These are phyloP conservation scores for Lanmaoa rubissima DNA, from an alignment of 768 basidiomycete genomes.

Conservation along the genomic window DNA sequence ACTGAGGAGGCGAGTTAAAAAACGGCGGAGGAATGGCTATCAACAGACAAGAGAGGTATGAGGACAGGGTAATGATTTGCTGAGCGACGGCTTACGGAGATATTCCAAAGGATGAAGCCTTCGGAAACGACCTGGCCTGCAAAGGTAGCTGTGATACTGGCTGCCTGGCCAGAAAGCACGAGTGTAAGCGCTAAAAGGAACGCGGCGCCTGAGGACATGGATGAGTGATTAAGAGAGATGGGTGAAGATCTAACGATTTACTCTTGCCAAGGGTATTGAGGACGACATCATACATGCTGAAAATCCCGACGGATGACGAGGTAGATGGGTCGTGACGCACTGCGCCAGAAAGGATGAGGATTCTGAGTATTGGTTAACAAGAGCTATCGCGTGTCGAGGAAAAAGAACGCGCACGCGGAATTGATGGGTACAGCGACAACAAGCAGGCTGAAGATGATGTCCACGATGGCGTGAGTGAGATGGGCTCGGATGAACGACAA, in stretches of 20 bases:
- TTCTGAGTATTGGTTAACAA: slow-evolving; percentile 17
- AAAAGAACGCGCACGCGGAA: slow-evolving; percentile 28
- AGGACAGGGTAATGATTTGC: not conserved
- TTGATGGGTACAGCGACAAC: slow-evolving; percentile 50
- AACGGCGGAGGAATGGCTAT: slow-evolving; percentile 37
- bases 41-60: not conserved
- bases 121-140: slow-evolving; percentile 49
- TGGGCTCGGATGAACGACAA: slow-evolving; percentile 39
- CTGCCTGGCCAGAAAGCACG: slow-evolving; percentile 47
- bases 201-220: slow-evolving; percentile 21
- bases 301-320: slow-evolving; percentile 37
- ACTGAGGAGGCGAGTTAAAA: slow-evolving; percentile 44
- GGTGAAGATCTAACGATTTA: slow-evolving; percentile 8
- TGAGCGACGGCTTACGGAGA: slow-evolving; percentile 28
- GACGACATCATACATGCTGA: slow-evolving; percentile 42
- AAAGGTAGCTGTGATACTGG: slow-evolving; percentile 47
- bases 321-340: slow-evolving; percentile 3
- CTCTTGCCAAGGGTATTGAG: slow-evolving; percentile 39
- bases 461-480: slow-evolving; percentile 42
- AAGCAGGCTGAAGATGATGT: slow-evolving; percentile 43
- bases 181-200: slow-evolving; percentile 48
- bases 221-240: not conserved
- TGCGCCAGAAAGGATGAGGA: slow-evolving; percentile 36
- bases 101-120: slow-evolving; percentile 48
- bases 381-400: not conserved